Conservation (phyloP, 2,329 filamentous ascomycete genomes). For the Xylaria sp. region DNA sequence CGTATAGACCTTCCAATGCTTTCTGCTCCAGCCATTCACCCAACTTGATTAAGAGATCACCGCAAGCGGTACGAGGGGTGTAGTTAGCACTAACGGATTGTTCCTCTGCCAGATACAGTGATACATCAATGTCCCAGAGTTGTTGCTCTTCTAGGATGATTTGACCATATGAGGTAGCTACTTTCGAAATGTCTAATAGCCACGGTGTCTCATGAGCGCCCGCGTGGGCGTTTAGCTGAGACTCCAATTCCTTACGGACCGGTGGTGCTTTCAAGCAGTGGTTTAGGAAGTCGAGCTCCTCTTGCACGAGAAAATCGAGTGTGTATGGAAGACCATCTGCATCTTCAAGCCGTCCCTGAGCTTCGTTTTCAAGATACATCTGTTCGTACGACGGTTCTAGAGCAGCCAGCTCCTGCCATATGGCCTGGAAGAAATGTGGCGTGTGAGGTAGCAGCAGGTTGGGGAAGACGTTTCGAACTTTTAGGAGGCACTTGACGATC, state of each 20-base stretch:
- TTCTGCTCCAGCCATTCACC: slow-evolving; percentile 86
- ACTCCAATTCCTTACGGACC: slow-evolving; percentile 88
- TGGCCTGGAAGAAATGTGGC: slow-evolving; percentile 82
- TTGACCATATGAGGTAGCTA: slow-evolving; percentile 85
- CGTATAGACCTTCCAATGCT: slow-evolving; percentile 81
- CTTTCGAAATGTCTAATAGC: slow-evolving; percentile 88
- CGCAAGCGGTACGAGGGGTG: slow-evolving; percentile 90
- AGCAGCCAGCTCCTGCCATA: slow-evolving; percentile 86
- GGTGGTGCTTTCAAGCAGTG: slow-evolving; percentile 88
- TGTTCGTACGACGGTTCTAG: slow-evolving; percentile 79
- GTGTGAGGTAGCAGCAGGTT: slow-evolving; percentile 85
- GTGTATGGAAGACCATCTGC: slow-evolving; percentile 93
- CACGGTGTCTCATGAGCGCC: slow-evolving; percentile 75
- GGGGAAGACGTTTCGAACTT: slow-evolving; percentile 86
- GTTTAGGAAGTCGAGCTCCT: slow-evolving; percentile 95
- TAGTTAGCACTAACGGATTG: slow-evolving; percentile 96
- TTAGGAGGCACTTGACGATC: slow-evolving; percentile 92
- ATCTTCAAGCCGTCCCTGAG: slow-evolving; percentile 89
- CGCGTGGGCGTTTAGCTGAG: slow-evolving; percentile 73
- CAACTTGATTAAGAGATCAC: slow-evolving; percentile 90
- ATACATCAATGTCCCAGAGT: slow-evolving; percentile 96
- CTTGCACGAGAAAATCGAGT: slow-evolving; percentile 89
- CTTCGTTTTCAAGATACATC: slow-evolving; percentile 86
- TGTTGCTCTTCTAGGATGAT: slow-evolving; percentile 94
- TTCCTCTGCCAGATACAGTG: slow-evolving; percentile 94